phyloP scores from a whole-genome alignment of 192 early-diverging fungal genomes.

The Gaertneriomyces sp. region DNA sequence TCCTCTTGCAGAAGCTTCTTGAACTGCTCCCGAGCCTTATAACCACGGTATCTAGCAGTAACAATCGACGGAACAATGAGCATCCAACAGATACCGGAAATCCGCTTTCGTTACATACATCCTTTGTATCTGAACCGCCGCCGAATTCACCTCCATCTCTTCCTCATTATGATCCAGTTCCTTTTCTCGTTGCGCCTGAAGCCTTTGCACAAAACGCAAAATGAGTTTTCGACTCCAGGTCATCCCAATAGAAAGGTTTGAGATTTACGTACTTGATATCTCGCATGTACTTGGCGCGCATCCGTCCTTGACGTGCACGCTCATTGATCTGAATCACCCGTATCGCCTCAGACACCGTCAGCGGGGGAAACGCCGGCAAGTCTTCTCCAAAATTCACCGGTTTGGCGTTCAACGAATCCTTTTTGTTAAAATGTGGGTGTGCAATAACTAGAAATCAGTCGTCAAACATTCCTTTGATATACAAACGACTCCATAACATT shows the following conservation, averaged over 20 bases:
- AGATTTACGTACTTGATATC: constrained; percentile 47
- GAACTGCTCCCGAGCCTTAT: constrained; percentile 41
- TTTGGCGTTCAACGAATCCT: constrained; percentile 42
- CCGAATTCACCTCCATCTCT: constrained; percentile 47
- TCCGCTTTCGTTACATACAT: constrained; percentile 32
- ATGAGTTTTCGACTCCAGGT: not conserved
- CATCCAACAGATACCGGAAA: not conserved
- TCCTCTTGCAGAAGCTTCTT: constrained; percentile 45
- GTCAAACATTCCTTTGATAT: too few relatives aligned
- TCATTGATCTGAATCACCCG: constrained; percentile 56
- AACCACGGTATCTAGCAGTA: constrained; percentile 43
- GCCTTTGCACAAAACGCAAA: constrained; percentile 16
- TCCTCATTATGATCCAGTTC: constrained; percentile 54
- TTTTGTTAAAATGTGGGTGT: too few relatives aligned
- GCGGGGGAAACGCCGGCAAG: constrained; percentile 44
- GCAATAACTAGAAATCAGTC: not conserved
- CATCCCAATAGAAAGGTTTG: not conserved
- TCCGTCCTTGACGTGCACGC: constrained; percentile 52
- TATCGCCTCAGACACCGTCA: constrained; percentile 46
- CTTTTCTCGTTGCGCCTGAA: constrained; percentile 54
- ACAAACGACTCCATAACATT: too few relatives aligned
- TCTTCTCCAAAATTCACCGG: constrained; percentile 40
- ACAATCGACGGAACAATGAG: not conserved
- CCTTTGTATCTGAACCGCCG: constrained; percentile 51
- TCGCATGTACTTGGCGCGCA: constrained; percentile 61